phyloP scores from a whole-genome alignment of 768 basidiomycete species.

The Trametes cinnabarina region DNA sequence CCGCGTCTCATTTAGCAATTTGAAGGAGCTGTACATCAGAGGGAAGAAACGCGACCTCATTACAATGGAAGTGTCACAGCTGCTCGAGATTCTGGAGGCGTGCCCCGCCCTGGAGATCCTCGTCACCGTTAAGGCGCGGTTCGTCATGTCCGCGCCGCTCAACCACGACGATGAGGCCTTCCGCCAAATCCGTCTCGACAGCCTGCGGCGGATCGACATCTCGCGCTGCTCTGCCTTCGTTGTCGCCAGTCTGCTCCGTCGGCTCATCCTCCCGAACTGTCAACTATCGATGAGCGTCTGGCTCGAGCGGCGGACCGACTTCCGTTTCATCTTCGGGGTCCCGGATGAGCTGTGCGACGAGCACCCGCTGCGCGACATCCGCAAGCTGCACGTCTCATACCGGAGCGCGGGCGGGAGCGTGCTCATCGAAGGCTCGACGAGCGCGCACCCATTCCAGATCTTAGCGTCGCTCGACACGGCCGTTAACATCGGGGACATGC shows the following conservation, averaged over 20 bases:
- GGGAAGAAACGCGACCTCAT: constrained; percentile 26
- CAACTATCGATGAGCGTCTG: constrained; percentile 24
- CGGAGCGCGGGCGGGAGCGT: constrained; percentile 21
- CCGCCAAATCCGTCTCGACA: constrained; percentile 21
- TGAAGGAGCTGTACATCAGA: constrained; percentile 23
- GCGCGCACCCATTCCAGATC: constrained; percentile 24
- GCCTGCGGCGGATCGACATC: constrained; percentile 24
- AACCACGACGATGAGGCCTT: constrained; percentile 9
- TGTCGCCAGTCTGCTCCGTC: constrained; percentile 20
- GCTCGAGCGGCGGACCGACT: constrained; percentile 25
- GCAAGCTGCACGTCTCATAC: constrained; percentile 24
- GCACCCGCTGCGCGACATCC: constrained; percentile 26
- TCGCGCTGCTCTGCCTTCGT: constrained; percentile 23
- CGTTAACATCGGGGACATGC: constrained; percentile 28
- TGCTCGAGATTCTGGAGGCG: constrained; percentile 26
- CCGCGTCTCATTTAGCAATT: constrained; percentile 16
- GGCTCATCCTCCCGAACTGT: constrained; percentile 26
- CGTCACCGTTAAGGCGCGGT: constrained; percentile 22
- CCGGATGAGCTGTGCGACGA: constrained; percentile 20
- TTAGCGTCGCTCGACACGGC: constrained; percentile 14
- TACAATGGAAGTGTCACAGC: constrained; percentile 21
- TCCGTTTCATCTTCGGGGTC: constrained; percentile 25
- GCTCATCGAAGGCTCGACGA: constrained; percentile 19
- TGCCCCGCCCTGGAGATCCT: constrained; percentile 25
- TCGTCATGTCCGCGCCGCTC: constrained; percentile 18